Percentiles rank a stretch among this genome's conserved stretches.
Conservation (phyloP, 306 rosid genomes). For the Ceratonia siliqua region DNA sequence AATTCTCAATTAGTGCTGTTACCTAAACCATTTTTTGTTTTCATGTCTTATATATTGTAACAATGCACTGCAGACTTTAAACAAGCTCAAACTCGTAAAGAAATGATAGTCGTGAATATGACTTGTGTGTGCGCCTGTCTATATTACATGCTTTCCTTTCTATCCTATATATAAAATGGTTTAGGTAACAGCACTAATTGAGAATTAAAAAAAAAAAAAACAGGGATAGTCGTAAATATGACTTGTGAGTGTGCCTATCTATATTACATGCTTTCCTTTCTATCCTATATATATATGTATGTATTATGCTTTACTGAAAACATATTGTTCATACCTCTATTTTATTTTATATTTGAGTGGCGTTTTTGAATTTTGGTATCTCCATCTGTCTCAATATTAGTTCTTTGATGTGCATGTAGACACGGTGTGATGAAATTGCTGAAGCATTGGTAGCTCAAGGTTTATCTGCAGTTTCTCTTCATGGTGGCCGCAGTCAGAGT, state of each 20-base stretch:
- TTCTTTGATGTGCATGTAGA: conserved; percentile 50
- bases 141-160: not conserved
- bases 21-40: not conserved
- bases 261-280: no score
- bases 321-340: not conserved
- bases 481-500: conserved; percentile 84
- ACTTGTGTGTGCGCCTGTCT: not conserved
- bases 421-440: conserved; percentile 79
- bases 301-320: no score
- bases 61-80: not conserved
- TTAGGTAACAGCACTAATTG: conserved; percentile 1
- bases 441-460: conserved; percentile 88
- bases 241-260: no score
- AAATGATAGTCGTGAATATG: not conserved
- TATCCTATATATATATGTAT: no score
- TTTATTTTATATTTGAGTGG: not conserved
- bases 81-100: not conserved
- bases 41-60: not conserved
- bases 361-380: not conserved
- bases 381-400: not conserved
- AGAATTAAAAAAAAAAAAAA: not conserved
- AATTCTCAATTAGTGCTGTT: conserved; percentile 1
- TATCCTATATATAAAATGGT: no score
- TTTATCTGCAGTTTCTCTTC: conserved; percentile 83
- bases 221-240: no score